Base-by-base conservation (phyloP, 805 yeast species). In the Pichia insulana region DNA sequence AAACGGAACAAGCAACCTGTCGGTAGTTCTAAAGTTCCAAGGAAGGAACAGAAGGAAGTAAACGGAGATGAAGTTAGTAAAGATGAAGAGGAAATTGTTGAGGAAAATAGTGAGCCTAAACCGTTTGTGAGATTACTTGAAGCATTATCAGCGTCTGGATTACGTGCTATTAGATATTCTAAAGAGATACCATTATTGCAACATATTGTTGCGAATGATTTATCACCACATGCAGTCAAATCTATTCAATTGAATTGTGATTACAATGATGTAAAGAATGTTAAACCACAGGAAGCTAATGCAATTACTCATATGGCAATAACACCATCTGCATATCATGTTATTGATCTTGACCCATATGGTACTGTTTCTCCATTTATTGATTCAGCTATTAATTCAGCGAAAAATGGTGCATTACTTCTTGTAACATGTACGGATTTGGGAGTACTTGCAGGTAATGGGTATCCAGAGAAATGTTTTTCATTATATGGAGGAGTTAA, bases 321-420 rank as follows among this genome's bases (percentile, higher is more conserved):
- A 45, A 58, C 64, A 48, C 63, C 63, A 54, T 70, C 65, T 20
- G 67, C 68, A 40, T 88, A 82, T 63, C 95, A 92, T 57, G 84
- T 86, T 3, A 77, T 92, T 44, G 99, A 92, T 63, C 70, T 92
- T 40, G 99, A 92, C 62, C 99, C 99, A 0, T 92, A 92, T 58
- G 99, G 99, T 26, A 83, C 97, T 0, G 98, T 96, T 0, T 77
- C 96, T 0, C 98, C 98, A 7, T 92, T 92, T 58, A 71, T 92
- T 25, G 98, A 92, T 59, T 78, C 92, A 27, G 97, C 97, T 0
- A 68, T 92, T 27, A 95, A 87, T 55, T 68, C 81, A 27, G 74
- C 89, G n/a, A 74, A 73, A 38, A 88, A 89, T 51, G 89, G 81
- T 43, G 99, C 97, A 1, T 55, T 92, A 34, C 63, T 92, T 50